Evolutionary conservation across 1,139 yeast species (phyloP).

Genomic region (Debaryomyces nepalensis): DNA sequence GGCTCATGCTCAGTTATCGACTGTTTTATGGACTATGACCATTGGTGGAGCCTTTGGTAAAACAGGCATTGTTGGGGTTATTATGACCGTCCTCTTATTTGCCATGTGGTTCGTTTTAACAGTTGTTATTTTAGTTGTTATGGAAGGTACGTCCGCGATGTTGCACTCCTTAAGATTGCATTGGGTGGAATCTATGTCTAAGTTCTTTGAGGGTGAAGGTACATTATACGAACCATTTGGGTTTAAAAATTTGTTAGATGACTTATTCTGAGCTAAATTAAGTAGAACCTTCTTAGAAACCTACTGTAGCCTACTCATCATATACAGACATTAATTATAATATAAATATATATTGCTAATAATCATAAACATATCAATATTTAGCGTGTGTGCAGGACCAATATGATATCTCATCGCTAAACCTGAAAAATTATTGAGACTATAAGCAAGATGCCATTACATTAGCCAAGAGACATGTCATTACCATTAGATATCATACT

Average conservation of each 20-base stretch:
- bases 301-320: neutral
- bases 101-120: constrained; percentile 82
- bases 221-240: constrained; percentile 70
- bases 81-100: constrained; percentile 62
- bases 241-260: constrained; percentile 45
- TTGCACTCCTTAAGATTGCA: constrained; percentile 81
- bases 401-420: constrained; percentile 10
- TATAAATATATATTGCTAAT: too few relatives aligned
- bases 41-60: constrained; percentile 58
- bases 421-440: constrained; percentile 8
- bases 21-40: constrained; percentile 82
- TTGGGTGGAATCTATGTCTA: constrained; percentile 89
- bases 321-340: constrained; percentile 5
- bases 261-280: constrained; percentile 26
- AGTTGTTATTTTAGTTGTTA: constrained; percentile 71
- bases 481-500: constrained; percentile 40
- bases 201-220: constrained; percentile 85
- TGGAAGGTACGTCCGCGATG: constrained; percentile 92
- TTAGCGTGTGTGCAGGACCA: constrained; percentile 1
- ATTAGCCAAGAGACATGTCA: constrained; percentile 27
- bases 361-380: neutral
- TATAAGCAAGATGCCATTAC: neutral
- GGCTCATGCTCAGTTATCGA: constrained; percentile 78
- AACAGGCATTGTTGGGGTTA: constrained; percentile 54
- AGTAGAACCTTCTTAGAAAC: neutral